Base-by-base conservation (phyloP, 2,329 filamentous ascomycete species). In the Hymenoscyphus albidus region DNA sequence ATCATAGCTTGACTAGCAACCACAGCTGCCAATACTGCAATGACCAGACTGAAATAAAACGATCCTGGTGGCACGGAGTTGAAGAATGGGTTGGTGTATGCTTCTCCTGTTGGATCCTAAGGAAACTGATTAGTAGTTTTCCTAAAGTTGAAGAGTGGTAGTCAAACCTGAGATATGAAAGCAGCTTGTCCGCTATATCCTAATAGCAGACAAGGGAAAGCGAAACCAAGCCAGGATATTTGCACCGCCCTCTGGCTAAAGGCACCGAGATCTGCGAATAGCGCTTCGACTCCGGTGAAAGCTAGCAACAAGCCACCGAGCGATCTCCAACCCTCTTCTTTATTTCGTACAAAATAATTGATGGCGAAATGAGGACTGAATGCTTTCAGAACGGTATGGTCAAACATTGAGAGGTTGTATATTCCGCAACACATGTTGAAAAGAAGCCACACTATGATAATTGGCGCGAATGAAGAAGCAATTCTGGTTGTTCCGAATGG, bases 1-100 rank as follows among this genome's bases (percentile, higher is more conserved):
- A 93, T 92, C 78, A 93, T 88, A 10, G 90, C 90, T 69, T 93
- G 90, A 3, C 87, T 90, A 0, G 90, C 90, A 12, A 93, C 89
- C 69, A 93, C 85, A 32, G 89, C 88, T 3, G 88, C 88, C 3
- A 90, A 77, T 9, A 92, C 82, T 0, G 89, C 88, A 58, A 92
- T 77, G 2, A 93, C 81, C 35, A 93, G 78, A 62, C 83, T 85
- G 4, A 88, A 88, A 71, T 89, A 90, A 27, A 92, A 79, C 72
- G 84, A 87, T 3, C 88, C 88, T 0, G 85, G 84, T 0, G 89
- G 89, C 0, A 87, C 85, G 0, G 85, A 83, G 68, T 89, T 85
- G 78, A 90, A 93, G 73, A 93, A 92, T 0, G 91, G 90, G 70
- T 93, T 92, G 0, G 82, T 80, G 75, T 85, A 90, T 4, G 88